phyloP scores from a whole-genome alignment of 345 rosid species.

The Viola odorata region DNA sequence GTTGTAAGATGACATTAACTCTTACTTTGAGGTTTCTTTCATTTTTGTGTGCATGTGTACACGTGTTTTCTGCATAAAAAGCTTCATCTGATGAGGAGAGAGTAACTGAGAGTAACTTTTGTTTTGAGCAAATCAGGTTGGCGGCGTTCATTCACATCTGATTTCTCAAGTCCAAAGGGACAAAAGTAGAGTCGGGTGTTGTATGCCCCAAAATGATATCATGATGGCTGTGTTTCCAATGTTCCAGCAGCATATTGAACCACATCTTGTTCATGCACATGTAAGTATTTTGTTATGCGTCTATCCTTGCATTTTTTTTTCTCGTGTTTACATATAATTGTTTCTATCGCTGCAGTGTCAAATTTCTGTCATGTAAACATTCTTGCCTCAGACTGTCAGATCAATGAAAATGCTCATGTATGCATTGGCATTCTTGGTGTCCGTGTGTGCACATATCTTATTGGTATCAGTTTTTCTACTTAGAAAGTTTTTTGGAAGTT shows the following conservation, averaged over 20 bases:
- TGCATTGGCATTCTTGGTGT: too few relatives aligned
- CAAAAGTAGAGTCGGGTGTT: conserved; percentile 82
- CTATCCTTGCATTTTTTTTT: conserved; percentile 9
- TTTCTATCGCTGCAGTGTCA: not conserved
- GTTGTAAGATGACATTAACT: conserved; percentile 60
- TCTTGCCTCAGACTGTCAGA: not conserved
- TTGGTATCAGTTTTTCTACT: not conserved
- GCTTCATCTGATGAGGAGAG: not conserved
- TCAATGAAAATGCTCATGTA: not conserved
- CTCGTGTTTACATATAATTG: not conserved
- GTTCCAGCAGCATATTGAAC: conserved; percentile 98
- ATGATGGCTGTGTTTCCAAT: conserved; percentile 97
- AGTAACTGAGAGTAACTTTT: conserved; percentile 6
- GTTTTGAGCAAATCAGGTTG: conserved; percentile 60
- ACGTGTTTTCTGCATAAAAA: not conserved
- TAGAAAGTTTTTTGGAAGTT: not conserved
- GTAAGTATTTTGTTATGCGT: conserved; percentile 44
- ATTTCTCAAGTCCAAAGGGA: conserved; percentile 98
- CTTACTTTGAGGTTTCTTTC: conserved; percentile 8
- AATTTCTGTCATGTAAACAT: not conserved
- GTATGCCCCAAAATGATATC: conserved; percentile 94
- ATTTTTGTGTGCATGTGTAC: not conserved
- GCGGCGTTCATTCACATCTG: conserved; percentile 98
- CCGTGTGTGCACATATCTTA: not conserved
- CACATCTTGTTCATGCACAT: conserved; percentile 99